phyloP scores from a whole-genome alignment of 495 filamentous ascomycete genomes.

The Friedmanniomyces simplex region DNA sequence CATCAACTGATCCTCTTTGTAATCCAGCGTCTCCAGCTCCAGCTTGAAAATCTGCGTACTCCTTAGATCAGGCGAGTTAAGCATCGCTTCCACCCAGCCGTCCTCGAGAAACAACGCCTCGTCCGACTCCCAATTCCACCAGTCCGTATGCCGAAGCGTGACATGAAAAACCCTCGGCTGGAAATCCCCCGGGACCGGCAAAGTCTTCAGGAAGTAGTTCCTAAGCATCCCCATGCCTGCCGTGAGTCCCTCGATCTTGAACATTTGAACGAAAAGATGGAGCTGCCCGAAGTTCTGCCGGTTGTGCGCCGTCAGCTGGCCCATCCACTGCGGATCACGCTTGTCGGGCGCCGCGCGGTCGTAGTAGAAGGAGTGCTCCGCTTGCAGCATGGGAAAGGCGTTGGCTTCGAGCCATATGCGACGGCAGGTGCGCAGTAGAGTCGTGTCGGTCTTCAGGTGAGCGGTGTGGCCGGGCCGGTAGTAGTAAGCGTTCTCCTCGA shows the following conservation, averaged over 20 bases:
- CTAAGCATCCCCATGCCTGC: neutral
- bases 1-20: constrained; percentile 17
- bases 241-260: neutral
- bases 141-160: constrained; percentile 30
- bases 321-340: constrained; percentile 5
- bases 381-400: constrained; percentile 20
- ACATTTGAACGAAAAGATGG: constrained; percentile 17
- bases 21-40: constrained; percentile 23
- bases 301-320: constrained; percentile 1
- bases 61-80: constrained; percentile 13
- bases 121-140: constrained; percentile 29
- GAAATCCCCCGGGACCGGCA: constrained; percentile 4
- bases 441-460: constrained; percentile 20
- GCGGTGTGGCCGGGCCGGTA: constrained; percentile 26
- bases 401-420: constrained; percentile 26
- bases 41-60: constrained; percentile 6
- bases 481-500: constrained; percentile 18
- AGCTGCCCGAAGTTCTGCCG: constrained; percentile 13
- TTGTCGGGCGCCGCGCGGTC: constrained; percentile 8
- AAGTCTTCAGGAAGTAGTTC: constrained; percentile 1
- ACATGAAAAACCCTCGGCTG: constrained; percentile 21
- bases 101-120: constrained; percentile 19
- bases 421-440: constrained; percentile 27
- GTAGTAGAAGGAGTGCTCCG: constrained; percentile 18
- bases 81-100: constrained; percentile 12